Percentiles rank a stretch among this genome's conserved stretches.
phyloP scores from a whole-genome alignment of 305 asterid species.

The Striga hermonthica region DNA sequence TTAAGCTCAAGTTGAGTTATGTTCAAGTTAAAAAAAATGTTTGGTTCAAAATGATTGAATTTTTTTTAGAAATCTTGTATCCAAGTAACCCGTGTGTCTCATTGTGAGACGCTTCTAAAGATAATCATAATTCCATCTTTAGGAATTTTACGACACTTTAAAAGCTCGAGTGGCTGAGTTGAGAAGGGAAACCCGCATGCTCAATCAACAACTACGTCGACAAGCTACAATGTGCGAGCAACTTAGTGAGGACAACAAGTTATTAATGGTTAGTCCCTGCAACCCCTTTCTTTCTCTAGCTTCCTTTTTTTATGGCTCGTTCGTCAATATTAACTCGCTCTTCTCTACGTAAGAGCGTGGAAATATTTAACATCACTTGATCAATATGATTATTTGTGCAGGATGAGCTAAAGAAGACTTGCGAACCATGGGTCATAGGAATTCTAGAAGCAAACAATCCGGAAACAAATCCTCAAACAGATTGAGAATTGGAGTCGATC shows the following conservation, averaged over 20 bases:
- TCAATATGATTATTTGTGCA: constrained; percentile 33
- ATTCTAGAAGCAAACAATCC: constrained; percentile 42
- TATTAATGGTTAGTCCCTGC: constrained; percentile 35
- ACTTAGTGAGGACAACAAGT: constrained; percentile 33
- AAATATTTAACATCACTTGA: too few species aligned
- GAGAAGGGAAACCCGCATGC: constrained; percentile 28
- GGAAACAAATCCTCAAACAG: constrained; percentile 23
- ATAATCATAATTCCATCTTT: neutral
- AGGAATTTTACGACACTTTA: constrained; percentile 11
- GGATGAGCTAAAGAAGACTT: constrained; percentile 38
- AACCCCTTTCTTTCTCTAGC: constrained; percentile 9
- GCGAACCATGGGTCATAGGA: constrained; percentile 28
- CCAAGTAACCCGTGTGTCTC: too few species aligned
- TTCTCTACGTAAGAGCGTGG: neutral
- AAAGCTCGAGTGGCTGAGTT: constrained; percentile 30
- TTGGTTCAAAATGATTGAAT: too few species aligned
- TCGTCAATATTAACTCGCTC: neutral
- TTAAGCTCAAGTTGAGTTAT: too few species aligned
- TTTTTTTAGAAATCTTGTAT: too few species aligned
- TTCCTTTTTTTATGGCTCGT: constrained; percentile 15
- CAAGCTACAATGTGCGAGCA: constrained; percentile 22
- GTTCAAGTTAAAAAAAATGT: too few species aligned
- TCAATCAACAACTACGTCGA: constrained; percentile 20
- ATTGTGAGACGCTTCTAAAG: neutral
- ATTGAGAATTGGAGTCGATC: neutral